Evolutionary conservation across 2,329 filamentous ascomycete genomes (phyloP).

Genomic region (Arthrobotrys pseudoclavata): DNA sequence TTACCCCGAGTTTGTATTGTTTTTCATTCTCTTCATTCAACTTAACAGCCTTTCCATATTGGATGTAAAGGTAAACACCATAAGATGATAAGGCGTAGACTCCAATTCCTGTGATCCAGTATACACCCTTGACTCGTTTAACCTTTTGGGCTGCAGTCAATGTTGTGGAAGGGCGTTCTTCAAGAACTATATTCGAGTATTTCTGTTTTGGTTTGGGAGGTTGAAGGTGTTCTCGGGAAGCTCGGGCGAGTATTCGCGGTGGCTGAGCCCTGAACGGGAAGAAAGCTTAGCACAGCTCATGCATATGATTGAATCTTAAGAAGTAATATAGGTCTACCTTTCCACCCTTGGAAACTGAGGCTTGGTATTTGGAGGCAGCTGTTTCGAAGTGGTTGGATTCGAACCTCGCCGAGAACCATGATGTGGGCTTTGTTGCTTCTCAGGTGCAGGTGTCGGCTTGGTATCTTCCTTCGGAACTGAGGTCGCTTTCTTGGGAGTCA

Average conservation of each 20-base stretch:
- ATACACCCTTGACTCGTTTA: slow-evolving; percentile 56
- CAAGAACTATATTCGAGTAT: slow-evolving; percentile 38
- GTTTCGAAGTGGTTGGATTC: slow-evolving; percentile 16
- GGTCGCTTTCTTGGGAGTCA: not conserved
- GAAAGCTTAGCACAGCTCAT: not conserved
- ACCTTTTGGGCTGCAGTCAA: slow-evolving; percentile 37
- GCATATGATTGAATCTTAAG: not conserved
- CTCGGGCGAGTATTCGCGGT: slow-evolving; percentile 5
- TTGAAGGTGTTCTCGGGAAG: slow-evolving; percentile 1
- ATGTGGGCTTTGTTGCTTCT: not conserved
- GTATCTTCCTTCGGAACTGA: slow-evolving; percentile 1
- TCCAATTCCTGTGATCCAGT: slow-evolving; percentile 61
- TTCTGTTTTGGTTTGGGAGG: slow-evolving; percentile 42
- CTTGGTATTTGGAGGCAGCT: not conserved
- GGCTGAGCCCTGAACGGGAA: slow-evolving; percentile 22
- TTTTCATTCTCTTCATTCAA: slow-evolving; percentile 42
- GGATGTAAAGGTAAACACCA: slow-evolving; percentile 62
- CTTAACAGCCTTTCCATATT: slow-evolving; percentile 41
- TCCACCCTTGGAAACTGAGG: slow-evolving; percentile 3
- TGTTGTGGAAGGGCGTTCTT: slow-evolving; percentile 12
- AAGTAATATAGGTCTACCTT: not conserved
- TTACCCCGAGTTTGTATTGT: slow-evolving; percentile 39
- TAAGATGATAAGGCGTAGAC: slow-evolving; percentile 62
- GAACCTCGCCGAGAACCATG: not conserved
- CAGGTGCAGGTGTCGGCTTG: slow-evolving; percentile 14